Evolutionary conservation across 192 early-diverging fungal species (phyloP), one percentile per base, ranked within the genome.

Genomic region (Coemansia sp.): DNA sequence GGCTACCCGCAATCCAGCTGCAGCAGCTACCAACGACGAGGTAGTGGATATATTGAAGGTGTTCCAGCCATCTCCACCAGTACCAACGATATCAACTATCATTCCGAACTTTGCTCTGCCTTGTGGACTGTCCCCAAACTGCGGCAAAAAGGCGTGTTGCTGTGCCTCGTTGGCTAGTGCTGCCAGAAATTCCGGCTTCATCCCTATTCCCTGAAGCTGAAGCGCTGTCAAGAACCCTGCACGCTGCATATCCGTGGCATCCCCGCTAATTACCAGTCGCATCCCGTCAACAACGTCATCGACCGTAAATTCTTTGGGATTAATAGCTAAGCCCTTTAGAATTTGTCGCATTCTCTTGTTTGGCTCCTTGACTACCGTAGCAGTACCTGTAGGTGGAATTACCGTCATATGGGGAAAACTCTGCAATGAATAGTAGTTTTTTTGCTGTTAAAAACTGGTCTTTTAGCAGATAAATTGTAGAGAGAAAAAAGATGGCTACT

Each of bases 41-140:
- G 96, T 91, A 0, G 96, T 98, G 2, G 88, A 91, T 11, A 97
- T 94, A 64, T 98, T 98, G 64, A 95, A 98, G 15, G 96, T 98
- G 70, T 97, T 83, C 63, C 93, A 90, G 12, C 94, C 94, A 78
- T 98, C 96, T 9, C 96, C 96, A n/a, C 96, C 96, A 1, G 96
- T 98, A 5, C 96, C 96, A 4, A 97, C 94, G 71, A 96, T 94
- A 61, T 98, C 94, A 3, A 87, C 86, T 6, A 92, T 57, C 28
- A 60, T 49, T 16, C 64, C 42, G 74, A 71, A 23, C 61, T 80
- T 38, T 65, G 70, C 18, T 68, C 61, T 61, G 28, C 5, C 4
- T 46, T 75, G 66, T 1, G 59, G 50, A 28, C 82, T 61, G 2
- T 62, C 45, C 6, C 72, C 71, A 31, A 89, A 79, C 19, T 72